Evolutionary conservation across 805 yeast species (phyloP).

Genomic region (Citeromyces nyonsensis): DNA sequence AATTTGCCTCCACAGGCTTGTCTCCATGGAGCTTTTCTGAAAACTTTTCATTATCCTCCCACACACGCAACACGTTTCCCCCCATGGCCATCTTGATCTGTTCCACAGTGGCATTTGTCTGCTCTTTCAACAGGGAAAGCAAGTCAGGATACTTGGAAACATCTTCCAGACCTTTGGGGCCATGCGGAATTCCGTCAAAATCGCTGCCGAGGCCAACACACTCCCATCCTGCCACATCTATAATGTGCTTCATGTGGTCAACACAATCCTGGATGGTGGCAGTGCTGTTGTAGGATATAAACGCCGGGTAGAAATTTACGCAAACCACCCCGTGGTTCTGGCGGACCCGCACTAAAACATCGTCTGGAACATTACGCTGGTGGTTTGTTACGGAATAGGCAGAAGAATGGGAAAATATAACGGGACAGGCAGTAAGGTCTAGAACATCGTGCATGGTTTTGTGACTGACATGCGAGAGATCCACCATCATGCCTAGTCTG

Average conservation of each 20-base stretch:
- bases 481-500: conserved; percentile 36
- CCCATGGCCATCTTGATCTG: conserved; percentile 28
- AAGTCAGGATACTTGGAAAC: conserved; percentile 39
- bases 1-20: conserved; percentile 21
- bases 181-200: conserved; percentile 33
- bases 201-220: conserved; percentile 37
- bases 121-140: conserved; percentile 17
- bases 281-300: conserved; percentile 11
- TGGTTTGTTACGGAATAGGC: conserved; percentile 23
- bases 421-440: conserved; percentile 24
- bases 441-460: conserved; percentile 30
- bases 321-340: conserved; percentile 30
- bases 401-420: conserved; percentile 32
- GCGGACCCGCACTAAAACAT: conserved; percentile 20
- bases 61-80: conserved; percentile 26
- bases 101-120: conserved; percentile 23
- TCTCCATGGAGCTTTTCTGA: conserved; percentile 10
- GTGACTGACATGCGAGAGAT: conserved; percentile 29
- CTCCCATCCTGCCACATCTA: conserved; percentile 30
- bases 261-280: conserved; percentile 32
- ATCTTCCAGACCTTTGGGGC: conserved; percentile 35
- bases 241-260: conserved; percentile 25
- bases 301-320: conserved; percentile 27
- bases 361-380: conserved; percentile 31
- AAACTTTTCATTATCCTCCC: conserved; percentile 23